Conservation (phyloP, 2,329 filamentous ascomycete species). For the Didymella exigua region DNA sequence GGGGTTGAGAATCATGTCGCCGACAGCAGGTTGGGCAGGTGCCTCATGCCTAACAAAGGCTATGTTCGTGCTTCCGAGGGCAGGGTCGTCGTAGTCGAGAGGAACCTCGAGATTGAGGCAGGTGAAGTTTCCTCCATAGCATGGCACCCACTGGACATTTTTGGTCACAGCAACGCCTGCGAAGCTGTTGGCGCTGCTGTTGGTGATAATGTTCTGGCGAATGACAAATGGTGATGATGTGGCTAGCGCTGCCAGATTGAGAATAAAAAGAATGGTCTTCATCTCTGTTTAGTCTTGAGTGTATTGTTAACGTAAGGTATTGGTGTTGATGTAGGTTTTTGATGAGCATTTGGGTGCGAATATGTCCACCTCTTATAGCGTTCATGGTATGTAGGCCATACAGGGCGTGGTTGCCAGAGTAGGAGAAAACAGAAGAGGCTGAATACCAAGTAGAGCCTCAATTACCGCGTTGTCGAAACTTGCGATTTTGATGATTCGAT, state of each 20-base stretch:
- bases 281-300: not conserved
- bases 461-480: not conserved
- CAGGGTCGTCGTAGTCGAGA: conserved; percentile 24
- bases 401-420: not conserved
- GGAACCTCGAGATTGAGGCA: conserved; percentile 25
- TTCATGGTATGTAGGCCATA: not conserved
- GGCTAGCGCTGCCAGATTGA: not conserved
- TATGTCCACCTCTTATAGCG: not conserved
- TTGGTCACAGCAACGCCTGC: not conserved
- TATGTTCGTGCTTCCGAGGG: conserved; percentile 20
- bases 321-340: not conserved
- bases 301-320: not conserved
- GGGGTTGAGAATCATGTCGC: conserved; percentile 28
- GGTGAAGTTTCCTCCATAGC: conserved; percentile 11
- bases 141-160: conserved; percentile 10
- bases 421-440: not conserved
- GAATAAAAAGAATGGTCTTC: not conserved
- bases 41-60: conserved; percentile 21
- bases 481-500: not conserved
- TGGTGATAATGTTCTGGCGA: not conserved
- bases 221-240: not conserved
- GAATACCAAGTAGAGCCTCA: not conserved
- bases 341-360: not conserved
- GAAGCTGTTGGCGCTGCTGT: not conserved
- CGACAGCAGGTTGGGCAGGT: conserved; percentile 3